Conservation (phyloP, 2,329 filamentous ascomycete genomes). For the Tolypocladium tropicale region DNA sequence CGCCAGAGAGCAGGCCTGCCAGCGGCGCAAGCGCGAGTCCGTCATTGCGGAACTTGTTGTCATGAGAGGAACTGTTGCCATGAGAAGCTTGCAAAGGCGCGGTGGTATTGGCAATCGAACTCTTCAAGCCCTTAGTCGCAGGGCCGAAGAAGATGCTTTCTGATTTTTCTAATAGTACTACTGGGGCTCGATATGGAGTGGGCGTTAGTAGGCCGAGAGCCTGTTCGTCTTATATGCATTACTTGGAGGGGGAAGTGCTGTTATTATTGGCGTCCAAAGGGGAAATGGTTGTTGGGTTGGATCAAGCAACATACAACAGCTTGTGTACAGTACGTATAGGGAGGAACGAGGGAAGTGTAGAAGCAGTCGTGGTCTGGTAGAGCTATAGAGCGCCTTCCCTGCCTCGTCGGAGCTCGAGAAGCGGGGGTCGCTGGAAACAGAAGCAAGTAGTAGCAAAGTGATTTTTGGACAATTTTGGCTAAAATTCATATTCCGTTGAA, state of each 20-base stretch:
- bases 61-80: slow-evolving; percentile 53
- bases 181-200: not conserved
- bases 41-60: slow-evolving; percentile 63
- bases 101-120: not conserved
- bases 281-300: not conserved
- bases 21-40: slow-evolving; percentile 69
- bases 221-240: not conserved
- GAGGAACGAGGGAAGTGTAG: not conserved
- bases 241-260: not conserved
- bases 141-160: not conserved
- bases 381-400: not conserved
- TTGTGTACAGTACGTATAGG: not conserved
- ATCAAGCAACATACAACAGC: not conserved
- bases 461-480: too few species aligned
- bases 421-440: not conserved
- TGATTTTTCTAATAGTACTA: not conserved
- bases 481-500: too few species aligned
- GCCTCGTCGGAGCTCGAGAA: not conserved
- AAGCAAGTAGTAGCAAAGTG: not conserved
- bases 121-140: too few species aligned
- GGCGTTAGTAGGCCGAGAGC: not conserved
- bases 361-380: not conserved
- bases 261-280: not conserved
- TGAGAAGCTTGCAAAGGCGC: slow-evolving; percentile 21
- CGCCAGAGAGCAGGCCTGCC: slow-evolving; percentile 33